Base-by-base conservation (phyloP, 2,329 filamentous ascomycete genomes). In the Colletotrichum kahawae region DNA sequence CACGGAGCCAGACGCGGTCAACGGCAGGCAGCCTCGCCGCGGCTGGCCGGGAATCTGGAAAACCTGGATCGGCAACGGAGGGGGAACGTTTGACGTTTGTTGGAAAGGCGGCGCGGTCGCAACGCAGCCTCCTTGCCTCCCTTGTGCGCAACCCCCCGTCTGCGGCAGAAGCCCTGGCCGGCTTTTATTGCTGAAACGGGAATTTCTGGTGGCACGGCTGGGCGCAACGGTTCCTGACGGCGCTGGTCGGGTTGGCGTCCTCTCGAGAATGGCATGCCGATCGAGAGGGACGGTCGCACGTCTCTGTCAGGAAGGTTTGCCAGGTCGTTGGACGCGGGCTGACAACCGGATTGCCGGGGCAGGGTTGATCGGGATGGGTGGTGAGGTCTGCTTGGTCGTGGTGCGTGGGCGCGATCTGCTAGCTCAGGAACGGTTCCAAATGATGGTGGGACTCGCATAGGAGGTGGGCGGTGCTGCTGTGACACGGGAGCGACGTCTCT, bases 361-460 rank as follows among this genome's bases (percentile, higher is more conserved):
- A 60, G 21, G 29, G 33, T 56, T 18, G 51, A 60, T 13, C 29
- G 7, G 21, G 43, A 18, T 21, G 43, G 43, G 43, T 48, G 43
- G 43, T 48, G 43, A 48, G 43, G 43, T 21, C 43, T 48, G 43
- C 43, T 48, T 29, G 67, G 51, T 24, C 34, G 29, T 60, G 21
- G 18, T 38, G 51, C n/a, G 56, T 33, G 54, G 54, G 24, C 12
- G 31, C 34, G 71, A 62, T 62, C 56, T 66, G 67, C 71, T 71
- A 67, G 68, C 68, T 60, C 72, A 57, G 69, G 72, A 75, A 72
- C 63, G 56, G 72, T 34, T 24, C 72, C 43, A 64, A 64, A 62
- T 31, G 34, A 56, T n/a, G 29, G 54, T 33, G 57, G 54, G 60
- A 36, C 67, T 68, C 24, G 64, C 43, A 48, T 48, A 48, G n/a